Evolutionary conservation across 352 stramenopile genomes (phyloP).

Genomic region (Pythium brassicae): DNA sequence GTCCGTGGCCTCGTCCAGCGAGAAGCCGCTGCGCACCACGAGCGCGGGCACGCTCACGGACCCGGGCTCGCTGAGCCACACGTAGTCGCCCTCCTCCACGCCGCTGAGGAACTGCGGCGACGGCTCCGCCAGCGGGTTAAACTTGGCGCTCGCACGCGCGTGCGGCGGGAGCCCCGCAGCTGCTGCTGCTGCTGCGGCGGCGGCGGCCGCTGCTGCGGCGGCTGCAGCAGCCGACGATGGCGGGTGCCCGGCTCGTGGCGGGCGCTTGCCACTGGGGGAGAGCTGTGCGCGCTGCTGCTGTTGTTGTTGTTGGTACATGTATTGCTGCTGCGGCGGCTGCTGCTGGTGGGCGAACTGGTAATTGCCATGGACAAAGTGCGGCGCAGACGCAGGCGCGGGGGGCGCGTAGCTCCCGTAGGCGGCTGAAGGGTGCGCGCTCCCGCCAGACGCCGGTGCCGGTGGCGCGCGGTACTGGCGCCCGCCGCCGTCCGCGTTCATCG

Average conservation of each 20-base stretch:
- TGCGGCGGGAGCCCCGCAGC: conserved; percentile 4
- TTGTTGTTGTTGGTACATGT: conserved; percentile 2
- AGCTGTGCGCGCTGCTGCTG: neutral
- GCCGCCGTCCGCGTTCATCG: conserved; percentile 14
- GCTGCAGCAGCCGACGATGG: conserved; percentile 7
- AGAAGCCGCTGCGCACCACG: conserved; percentile 56
- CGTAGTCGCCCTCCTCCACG: conserved; percentile 62
- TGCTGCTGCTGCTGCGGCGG: conserved; percentile 5
- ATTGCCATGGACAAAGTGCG: conserved; percentile 16
- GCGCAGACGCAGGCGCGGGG: conserved; percentile 7
- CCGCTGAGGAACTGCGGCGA: conserved; percentile 5
- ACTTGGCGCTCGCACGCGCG: conserved; percentile 5
- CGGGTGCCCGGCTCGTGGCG: neutral
- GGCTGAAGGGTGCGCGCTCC: too few species aligned
- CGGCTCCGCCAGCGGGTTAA: conserved; percentile 11
- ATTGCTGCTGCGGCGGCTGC: conserved; percentile 4
- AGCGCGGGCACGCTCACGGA: conserved; percentile 48
- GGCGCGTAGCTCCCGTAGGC: conserved; percentile 4
- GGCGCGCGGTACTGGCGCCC: conserved; percentile 6
- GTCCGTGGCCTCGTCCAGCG: conserved; percentile 54
- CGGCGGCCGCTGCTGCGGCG: conserved; percentile 9
- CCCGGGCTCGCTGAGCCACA: conserved; percentile 58
- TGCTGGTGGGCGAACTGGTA: conserved; percentile 13
- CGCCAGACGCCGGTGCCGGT: neutral
- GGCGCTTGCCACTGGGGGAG: neutral